Conservation (phyloP, 768 basidiomycete genomes). For the Auriscalpium orientale region DNA sequence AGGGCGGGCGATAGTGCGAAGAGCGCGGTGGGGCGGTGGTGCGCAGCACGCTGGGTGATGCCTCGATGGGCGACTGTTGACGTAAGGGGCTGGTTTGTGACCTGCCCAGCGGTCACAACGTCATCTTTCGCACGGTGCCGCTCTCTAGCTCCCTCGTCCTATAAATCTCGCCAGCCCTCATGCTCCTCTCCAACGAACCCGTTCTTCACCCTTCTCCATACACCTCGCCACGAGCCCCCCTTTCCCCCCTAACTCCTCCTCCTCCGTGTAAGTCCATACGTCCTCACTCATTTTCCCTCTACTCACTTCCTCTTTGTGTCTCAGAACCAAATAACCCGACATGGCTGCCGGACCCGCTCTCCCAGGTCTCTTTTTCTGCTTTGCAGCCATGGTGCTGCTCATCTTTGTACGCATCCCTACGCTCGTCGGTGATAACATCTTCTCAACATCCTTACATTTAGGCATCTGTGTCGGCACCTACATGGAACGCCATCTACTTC, state of each 20-base stretch:
- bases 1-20: too few relatives aligned
- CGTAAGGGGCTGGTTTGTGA: too few relatives aligned
- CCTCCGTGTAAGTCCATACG: background rate
- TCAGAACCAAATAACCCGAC: background rate
- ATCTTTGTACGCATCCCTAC: constrained; percentile 47
- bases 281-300: background rate
- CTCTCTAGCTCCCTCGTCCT: too few relatives aligned
- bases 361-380: constrained; percentile 66
- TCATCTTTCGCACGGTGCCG: too few relatives aligned
- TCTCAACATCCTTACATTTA: constrained; percentile 17
- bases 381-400: constrained; percentile 62
- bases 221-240: background rate
- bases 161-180: too few relatives aligned
- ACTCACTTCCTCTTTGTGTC: background rate
- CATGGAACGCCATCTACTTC: constrained; percentile 67
- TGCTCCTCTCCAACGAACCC: too few relatives aligned
- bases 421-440: background rate
- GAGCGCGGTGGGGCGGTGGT: too few relatives aligned
- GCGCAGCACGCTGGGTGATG: too few relatives aligned
- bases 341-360: constrained; percentile 55
- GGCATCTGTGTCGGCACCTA: constrained; percentile 69
- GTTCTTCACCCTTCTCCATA: background rate
- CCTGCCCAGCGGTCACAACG: too few relatives aligned
- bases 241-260: background rate
- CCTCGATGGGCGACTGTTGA: too few relatives aligned